phyloP scores from a whole-genome alignment of 208 protist species.

The Herpetomonas tarakana region DNA sequence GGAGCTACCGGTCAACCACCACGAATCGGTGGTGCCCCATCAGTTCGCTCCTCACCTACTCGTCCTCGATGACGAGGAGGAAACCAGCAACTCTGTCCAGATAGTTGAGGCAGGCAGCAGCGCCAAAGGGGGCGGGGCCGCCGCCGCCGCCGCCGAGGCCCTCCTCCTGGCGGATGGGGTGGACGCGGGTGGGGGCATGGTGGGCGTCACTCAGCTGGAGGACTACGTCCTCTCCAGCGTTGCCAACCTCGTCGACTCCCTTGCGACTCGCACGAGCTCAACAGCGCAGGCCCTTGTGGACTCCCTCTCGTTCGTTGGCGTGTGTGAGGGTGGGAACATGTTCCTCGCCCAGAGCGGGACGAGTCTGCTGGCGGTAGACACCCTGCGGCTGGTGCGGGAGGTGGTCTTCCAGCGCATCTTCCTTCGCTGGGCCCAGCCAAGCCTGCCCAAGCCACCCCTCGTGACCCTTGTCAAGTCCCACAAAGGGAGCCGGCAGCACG shows the following conservation, averaged over 20 bases:
- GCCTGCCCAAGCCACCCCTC: slow-evolving; percentile 32
- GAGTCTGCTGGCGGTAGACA: slow-evolving; percentile 63
- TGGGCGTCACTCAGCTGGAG: no score
- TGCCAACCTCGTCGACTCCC: slow-evolving; percentile 32
- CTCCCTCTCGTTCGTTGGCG: slow-evolving; percentile 59
- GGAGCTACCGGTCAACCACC: not conserved
- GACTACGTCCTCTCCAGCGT: slow-evolving; percentile 38
- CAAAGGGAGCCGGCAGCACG: no score
- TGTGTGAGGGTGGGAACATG: slow-evolving; percentile 30
- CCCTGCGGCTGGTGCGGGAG: slow-evolving; percentile 46
- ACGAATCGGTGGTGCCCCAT: no score
- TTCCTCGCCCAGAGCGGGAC: slow-evolving; percentile 81
- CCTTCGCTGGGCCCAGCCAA: slow-evolving; percentile 58
- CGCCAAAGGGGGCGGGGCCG: no score
- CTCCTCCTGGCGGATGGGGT: no score
- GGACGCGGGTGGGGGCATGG: no score
- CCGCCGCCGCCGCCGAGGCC: no score
- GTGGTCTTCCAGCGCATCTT: slow-evolving; percentile 84
- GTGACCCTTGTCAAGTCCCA: slow-evolving; percentile 35
- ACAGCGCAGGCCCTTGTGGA: slow-evolving; percentile 48
- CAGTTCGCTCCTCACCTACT: no score
- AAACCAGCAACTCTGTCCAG: no score
- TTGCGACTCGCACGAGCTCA: slow-evolving; percentile 36
- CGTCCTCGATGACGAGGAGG: no score
- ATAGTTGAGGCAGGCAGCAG: no score